Conservation (phyloP, 192 early-diverging fungal genomes). For the Coemansia biformis region DNA sequence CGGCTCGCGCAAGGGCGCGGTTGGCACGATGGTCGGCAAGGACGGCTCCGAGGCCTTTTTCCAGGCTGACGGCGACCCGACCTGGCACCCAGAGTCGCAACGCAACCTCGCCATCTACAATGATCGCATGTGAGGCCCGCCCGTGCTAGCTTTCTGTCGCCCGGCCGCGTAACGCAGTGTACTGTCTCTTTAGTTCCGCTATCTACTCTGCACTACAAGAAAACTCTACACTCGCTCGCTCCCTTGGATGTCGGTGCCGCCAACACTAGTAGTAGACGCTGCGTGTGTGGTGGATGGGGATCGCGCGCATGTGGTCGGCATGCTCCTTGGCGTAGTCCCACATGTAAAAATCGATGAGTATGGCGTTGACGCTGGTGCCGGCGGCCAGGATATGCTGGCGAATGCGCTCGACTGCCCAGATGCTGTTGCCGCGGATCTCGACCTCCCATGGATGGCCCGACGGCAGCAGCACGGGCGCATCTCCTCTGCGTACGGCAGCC, state of each 20-base stretch:
- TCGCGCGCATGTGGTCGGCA: conserved; percentile 49
- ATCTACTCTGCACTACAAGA: too few relatives aligned
- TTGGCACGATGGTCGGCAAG: conserved; percentile 64
- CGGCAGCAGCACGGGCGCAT: conserved; percentile 37
- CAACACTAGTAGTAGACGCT: conserved; percentile 54
- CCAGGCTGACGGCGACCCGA: conserved; percentile 49
- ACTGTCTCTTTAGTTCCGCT: too few relatives aligned
- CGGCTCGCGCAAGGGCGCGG: conserved; percentile 53
- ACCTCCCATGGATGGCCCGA: conserved; percentile 63
- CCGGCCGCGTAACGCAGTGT: too few relatives aligned
- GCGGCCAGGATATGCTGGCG: conserved; percentile 18
- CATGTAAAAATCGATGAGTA: conserved; percentile 82
- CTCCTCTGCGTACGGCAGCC: neutral
- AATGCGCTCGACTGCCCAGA: conserved; percentile 69
- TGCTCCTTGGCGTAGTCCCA: conserved; percentile 80
- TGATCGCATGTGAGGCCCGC: conserved; percentile 9
- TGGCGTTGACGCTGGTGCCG: conserved; percentile 56
- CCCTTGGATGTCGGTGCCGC: too few relatives aligned
- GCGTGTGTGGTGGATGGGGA: conserved; percentile 64
- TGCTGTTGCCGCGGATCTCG: conserved; percentile 75
- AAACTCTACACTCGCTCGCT: neutral
- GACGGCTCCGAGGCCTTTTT: conserved; percentile 74
- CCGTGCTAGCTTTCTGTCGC: too few relatives aligned
- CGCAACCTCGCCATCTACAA: conserved; percentile 43
- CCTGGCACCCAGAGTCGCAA: conserved; percentile 39